Conservation (phyloP, 768 basidiomycete species). For the Podaxis pistillaris region DNA sequence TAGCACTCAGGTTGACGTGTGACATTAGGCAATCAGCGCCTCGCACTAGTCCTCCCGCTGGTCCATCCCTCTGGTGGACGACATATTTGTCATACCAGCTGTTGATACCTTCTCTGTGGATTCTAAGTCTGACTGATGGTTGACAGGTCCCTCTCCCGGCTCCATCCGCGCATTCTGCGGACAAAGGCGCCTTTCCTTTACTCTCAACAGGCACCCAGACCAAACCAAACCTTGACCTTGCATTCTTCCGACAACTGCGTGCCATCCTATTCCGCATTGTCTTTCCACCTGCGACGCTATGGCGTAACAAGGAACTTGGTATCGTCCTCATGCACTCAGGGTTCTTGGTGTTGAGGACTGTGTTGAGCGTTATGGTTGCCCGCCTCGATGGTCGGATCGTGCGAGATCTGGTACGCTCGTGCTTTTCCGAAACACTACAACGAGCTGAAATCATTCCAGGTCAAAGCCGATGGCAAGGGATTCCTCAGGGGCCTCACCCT, state of each 20-base stretch:
- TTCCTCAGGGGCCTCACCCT: conserved; percentile 78
- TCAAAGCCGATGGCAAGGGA: conserved; percentile 81
- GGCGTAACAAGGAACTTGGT: conserved; percentile 64
- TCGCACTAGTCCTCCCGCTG: too few species aligned
- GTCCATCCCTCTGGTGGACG: too few species aligned
- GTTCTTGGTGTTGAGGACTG: conserved; percentile 83
- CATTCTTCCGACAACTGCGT: conserved; percentile 70
- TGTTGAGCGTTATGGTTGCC: conserved; percentile 87
- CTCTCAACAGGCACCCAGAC: conserved; percentile 37
- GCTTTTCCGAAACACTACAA: background rate
- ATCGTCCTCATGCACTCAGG: conserved; percentile 76
- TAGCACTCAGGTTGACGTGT: too few species aligned
- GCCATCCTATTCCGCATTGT: conserved; percentile 71
- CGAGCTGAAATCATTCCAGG: conserved; percentile 23
- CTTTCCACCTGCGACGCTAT: conserved; percentile 50
- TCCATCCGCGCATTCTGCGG: conserved; percentile 54
- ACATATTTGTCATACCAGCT: background rate
- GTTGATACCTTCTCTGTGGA: background rate
- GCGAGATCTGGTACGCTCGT: conserved; percentile 63
- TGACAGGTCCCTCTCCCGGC: conserved; percentile 37
- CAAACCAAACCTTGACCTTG: conserved; percentile 67
- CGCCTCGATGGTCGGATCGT: conserved; percentile 88
- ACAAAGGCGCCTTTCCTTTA: conserved; percentile 63
- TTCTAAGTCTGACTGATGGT: background rate
- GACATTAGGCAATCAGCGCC: too few species aligned